Evolutionary conservation across 2,329 filamentous ascomycete species (phyloP), one percentile per base, ranked within the genome.

Genomic region (Blastomyces gilchristii): DNA sequence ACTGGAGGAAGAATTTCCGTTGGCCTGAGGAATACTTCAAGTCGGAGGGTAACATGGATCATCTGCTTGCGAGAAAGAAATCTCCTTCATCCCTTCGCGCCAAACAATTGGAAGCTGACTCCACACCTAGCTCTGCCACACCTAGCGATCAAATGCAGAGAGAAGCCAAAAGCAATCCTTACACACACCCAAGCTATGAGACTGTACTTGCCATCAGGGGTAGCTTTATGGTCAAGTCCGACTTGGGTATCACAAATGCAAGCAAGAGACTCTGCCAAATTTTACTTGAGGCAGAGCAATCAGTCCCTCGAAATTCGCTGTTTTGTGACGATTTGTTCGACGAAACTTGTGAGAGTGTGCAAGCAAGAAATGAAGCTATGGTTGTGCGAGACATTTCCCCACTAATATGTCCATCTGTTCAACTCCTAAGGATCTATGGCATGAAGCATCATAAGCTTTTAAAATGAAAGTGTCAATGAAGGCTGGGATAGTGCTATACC

Each of bases 341-440:
- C 49, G 61, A 63, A 47, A 68, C 69, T 45, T 77, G 68, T 58
- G 28, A 71, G 63, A 69, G 63, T 47, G 66, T 77, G 58, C 65
- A 65, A 63, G 65, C 69, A 61, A 63, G 62, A 67, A 76, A 77
- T 64, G 70, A 75, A 64, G 65, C 72, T 9, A 71, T 63, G 65
- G 65, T 77, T 31, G 70, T 77, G 61, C 69, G 65, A 65, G 73
- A 76, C 66, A 71, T 77, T 53, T 61, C 68, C 53, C 67, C 37
- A 54, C 63, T 76, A 31, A 69, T 77, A 56, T 72, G 75, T 52
- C 75, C 74, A 50, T 75, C 75, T 43, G 73, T 71, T 4, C 66
- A 77, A 63, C 63, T 43, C 28, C 63, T 77, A 16, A 66, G 67
- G 22, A 68, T 60, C 7, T 63, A 60, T 60, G 70, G 72, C 31